These are phyloP conservation scores for Pseudocercospora musae DNA, from an alignment of 2,329 filamentous ascomycete species.

Conservation along the genomic window DNA sequence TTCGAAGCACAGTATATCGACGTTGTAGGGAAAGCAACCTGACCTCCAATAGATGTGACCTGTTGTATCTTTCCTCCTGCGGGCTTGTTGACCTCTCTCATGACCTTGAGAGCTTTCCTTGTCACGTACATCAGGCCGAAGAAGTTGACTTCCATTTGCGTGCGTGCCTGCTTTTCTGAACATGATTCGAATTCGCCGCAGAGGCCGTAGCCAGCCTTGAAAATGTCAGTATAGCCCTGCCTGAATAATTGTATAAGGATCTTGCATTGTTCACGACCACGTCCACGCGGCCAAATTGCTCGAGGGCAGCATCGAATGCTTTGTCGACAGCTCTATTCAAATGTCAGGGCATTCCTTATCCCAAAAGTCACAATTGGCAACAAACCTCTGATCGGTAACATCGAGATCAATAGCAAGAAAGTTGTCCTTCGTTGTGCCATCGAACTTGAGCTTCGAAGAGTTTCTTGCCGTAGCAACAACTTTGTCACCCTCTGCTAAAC, in stretches of 20 bases:
- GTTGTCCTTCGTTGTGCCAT: conserved; percentile 45
- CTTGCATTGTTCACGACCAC: conserved; percentile 41
- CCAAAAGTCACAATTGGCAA: conserved; percentile 43
- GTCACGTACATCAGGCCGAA: conserved; percentile 57
- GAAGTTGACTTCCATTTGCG: conserved; percentile 59
- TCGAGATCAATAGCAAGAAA: conserved; percentile 52
- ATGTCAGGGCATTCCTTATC: conserved; percentile 16
- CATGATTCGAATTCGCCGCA: conserved; percentile 53
- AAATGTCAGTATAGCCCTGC: neutral
- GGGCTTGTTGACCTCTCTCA: conserved; percentile 45
- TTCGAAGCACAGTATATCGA: conserved; percentile 44
- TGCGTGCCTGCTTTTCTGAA: conserved; percentile 47
- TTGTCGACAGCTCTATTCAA: conserved; percentile 40
- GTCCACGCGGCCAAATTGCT: conserved; percentile 56
- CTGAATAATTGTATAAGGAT: neutral
- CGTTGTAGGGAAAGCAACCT: conserved; percentile 42
- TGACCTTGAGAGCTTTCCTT: conserved; percentile 42
- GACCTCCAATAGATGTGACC: conserved; percentile 53
- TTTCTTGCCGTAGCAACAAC: conserved; percentile 48
- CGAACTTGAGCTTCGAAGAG: conserved; percentile 41
- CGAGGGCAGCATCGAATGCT: conserved; percentile 45
- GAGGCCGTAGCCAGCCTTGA: conserved; percentile 61
- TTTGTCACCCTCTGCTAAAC: conserved; percentile 43
- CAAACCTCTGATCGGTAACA: conserved; percentile 45
- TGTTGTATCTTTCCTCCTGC: conserved; percentile 54